Evolutionary conservation across 345 rosid species (phyloP).

Genomic region (Salix exigua): DNA sequence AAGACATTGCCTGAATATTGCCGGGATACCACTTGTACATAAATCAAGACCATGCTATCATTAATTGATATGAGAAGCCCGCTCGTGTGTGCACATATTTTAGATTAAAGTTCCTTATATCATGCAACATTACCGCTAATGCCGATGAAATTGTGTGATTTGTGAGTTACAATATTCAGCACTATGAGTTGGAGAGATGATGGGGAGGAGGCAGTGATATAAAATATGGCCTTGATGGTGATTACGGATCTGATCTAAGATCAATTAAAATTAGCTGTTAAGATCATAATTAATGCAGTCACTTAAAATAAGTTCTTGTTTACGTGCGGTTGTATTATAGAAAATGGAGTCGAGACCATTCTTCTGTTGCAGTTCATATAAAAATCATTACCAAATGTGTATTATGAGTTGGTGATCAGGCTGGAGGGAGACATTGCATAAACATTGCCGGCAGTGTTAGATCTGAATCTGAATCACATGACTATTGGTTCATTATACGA

Average conservation of each 20-base stretch:
- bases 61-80: neutral
- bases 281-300: neutral
- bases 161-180: neutral
- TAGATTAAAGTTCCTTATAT: neutral
- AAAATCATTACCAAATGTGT: neutral
- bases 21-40: neutral
- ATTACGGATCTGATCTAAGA: neutral
- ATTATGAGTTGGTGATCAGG: conserved; percentile 1
- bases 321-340: neutral
- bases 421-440: conserved; percentile 7
- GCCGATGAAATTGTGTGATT: neutral
- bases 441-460: neutral
- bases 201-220: neutral
- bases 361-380: neutral
- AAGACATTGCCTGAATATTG: neutral
- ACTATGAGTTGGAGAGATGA: neutral
- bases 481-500: neutral
- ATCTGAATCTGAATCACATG: neutral
- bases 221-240: neutral
- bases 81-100: neutral
- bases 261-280: neutral
- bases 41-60: neutral
- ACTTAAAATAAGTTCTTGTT: neutral
- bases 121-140: neutral
- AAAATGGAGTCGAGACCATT: neutral